Evolutionary conservation across 805 yeast species (phyloP), one percentile per base, ranked within the genome.

Genomic region (Diddensiella transvaalensis): DNA sequence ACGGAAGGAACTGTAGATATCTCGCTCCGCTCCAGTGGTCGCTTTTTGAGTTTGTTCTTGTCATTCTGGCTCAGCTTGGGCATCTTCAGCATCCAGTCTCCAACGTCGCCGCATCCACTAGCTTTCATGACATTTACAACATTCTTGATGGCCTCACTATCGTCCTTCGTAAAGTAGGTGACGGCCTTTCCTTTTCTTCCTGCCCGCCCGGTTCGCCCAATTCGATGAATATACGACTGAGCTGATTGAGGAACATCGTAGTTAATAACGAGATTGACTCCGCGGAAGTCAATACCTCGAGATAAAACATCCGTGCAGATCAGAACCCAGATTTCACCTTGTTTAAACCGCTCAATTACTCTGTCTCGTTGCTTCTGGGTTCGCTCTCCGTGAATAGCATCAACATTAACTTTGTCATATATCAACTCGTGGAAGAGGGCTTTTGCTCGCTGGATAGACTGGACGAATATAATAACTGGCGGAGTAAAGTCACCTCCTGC

Each of bases 191-290:
- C 99, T 5, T 69, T 60, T 51, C 85, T 80, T 1, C 96, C 96
- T 46, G 88, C 96, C 75, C 99, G 83, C 57, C 99, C 99, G 1
- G 99, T 91, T 75, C 99, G 85, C 67, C 99, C 99, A 60, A 93
- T 87, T 70, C 99, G 80, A 67, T 93, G 99, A 40, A 93, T 96
- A 65, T 93, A 93, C 0, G 96, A 84, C 66, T 91, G 97, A 0
- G 97, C 88, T 39, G 85, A 79, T 59, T 82, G 86, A 15, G 99
- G 99, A 10, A 93, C 96, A 68, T 93, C 99, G 66, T 93, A 93
- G 68, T 93, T 93, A 56, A 93, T 87, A 36, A 93, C 97, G 50
- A 95, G 65, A 62, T 90, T 93, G 43, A 93, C 91, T 47, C 97
- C 97, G 62, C 88, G 88, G 71, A 93, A 93, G 67, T 93, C 99